phyloP scores from a whole-genome alignment of 1,139 yeast species.

The Fermentozyma sake region DNA sequence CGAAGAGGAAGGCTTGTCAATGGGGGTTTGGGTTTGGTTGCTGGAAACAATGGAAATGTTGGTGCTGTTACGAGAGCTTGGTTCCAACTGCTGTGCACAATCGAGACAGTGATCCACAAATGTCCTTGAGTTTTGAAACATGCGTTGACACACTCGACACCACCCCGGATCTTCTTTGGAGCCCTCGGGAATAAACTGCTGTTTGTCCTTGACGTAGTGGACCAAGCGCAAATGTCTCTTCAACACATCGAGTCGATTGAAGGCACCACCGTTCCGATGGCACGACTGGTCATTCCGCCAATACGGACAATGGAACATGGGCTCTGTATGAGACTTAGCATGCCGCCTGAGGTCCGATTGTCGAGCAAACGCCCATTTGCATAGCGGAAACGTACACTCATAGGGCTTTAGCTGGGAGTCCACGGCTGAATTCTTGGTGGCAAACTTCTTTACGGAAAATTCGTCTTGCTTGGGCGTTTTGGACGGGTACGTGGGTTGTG shows the following conservation, averaged over 20 bases:
- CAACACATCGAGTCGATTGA: constrained; percentile 64
- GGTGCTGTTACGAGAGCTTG: constrained; percentile 5
- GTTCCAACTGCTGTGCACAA: constrained; percentile 42
- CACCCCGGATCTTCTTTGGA: constrained; percentile 52
- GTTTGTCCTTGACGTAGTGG: constrained; percentile 54
- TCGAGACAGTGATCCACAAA: constrained; percentile 65
- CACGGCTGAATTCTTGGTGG: constrained; percentile 4
- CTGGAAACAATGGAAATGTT: constrained; percentile 2
- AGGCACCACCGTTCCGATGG: constrained; percentile 69
- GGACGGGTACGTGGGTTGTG: too few relatives aligned
- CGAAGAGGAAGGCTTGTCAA: constrained; percentile 1
- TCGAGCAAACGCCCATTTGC: constrained; percentile 66
- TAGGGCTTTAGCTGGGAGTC: constrained; percentile 25
- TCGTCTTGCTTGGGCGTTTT: constrained; percentile 6
- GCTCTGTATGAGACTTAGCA: constrained; percentile 57
- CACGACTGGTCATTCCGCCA: constrained; percentile 65
- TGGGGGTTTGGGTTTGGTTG: constrained; percentile 4
- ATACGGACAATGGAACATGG: constrained; percentile 67
- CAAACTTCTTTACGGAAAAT: constrained; percentile 7
- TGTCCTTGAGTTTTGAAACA: constrained; percentile 51
- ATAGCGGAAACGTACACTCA: constrained; percentile 49
- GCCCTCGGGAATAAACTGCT: constrained; percentile 14
- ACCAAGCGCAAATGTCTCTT: constrained; percentile 65
- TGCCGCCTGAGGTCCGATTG: constrained; percentile 67
- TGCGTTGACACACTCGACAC: constrained; percentile 58